These are phyloP conservation scores for Colletotrichum paranaense DNA, from an alignment of 2,329 filamentous ascomycete species.

Conservation along the genomic window DNA sequence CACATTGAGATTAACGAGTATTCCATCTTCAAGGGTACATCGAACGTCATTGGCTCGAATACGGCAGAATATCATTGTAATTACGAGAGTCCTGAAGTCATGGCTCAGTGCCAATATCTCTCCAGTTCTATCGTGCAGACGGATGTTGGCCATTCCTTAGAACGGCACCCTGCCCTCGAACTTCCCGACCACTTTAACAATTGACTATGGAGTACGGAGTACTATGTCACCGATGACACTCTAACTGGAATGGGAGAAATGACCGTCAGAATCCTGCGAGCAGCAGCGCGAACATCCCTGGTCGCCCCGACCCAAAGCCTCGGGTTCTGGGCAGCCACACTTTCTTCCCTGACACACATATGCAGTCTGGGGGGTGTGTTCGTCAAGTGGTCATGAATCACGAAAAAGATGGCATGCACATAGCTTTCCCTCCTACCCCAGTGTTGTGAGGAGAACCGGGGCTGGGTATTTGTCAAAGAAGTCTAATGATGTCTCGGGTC, in stretches of 20 bases:
- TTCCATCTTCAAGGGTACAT: background rate
- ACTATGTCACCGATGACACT: background rate
- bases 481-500: slow-evolving; percentile 34
- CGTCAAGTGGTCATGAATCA: slow-evolving; percentile 29
- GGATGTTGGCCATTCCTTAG: slow-evolving; percentile 22
- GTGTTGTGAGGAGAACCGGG: slow-evolving; percentile 10
- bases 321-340: slow-evolving; percentile 35
- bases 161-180: slow-evolving; percentile 2
- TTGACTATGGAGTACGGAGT: background rate
- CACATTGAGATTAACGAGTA: background rate
- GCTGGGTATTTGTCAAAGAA: slow-evolving; percentile 36
- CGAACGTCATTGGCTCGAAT: slow-evolving; percentile 12
- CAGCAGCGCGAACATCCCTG: background rate
- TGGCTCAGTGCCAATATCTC: slow-evolving; percentile 8
- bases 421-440: background rate
- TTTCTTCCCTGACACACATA: slow-evolving; percentile 31
- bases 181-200: background rate
- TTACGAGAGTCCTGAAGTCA: background rate
- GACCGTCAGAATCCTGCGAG: slow-evolving; percentile 15
- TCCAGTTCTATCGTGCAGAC: slow-evolving; percentile 15
- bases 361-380: slow-evolving; percentile 21
- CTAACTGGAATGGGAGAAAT: slow-evolving; percentile 3
- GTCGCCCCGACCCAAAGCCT: slow-evolving; percentile 33
- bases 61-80: background rate
- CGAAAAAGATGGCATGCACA: slow-evolving; percentile 3